A percentile compares a stretch with the other conserved stretches of the same genome.
Conservation (phyloP, 768 basidiomycete genomes). For the Mycena epipterygia region DNA sequence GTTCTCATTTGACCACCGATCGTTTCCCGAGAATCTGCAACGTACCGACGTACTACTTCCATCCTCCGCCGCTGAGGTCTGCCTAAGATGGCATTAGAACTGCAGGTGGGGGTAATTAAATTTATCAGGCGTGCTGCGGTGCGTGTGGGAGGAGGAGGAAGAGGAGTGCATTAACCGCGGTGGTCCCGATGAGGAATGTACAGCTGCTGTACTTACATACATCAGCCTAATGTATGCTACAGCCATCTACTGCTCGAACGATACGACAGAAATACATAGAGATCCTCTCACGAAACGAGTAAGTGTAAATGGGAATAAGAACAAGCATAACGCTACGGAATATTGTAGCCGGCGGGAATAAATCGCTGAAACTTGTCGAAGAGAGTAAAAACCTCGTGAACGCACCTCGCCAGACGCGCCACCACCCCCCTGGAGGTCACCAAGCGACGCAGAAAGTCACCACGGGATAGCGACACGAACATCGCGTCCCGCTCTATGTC, state of each 20-base stretch:
- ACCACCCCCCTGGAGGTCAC: constrained; percentile 5
- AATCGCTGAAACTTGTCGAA: not conserved
- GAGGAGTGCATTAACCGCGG: constrained; percentile 9
- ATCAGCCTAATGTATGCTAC: not conserved
- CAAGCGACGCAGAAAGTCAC: not conserved
- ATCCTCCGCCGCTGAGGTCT: no score
- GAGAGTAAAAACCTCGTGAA: not conserved
- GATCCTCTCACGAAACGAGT: constrained; percentile 3
- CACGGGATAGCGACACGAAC: not conserved
- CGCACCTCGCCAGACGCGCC: not conserved
- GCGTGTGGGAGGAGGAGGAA: constrained; percentile 13
- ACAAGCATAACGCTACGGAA: not conserved
- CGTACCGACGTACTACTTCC: no score
- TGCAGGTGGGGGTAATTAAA: no score
- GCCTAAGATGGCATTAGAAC: no score
- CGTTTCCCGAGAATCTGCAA: no score
- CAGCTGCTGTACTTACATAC: constrained; percentile 2
- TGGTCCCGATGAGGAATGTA: constrained; percentile 12
- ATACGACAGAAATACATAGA: not conserved
- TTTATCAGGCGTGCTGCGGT: no score
- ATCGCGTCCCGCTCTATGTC: not conserved
- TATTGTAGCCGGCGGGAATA: not conserved
- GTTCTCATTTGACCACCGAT: no score
- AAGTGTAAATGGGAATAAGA: not conserved
- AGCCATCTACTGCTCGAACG: constrained; percentile 5